Evolutionary conservation across 2,329 filamentous ascomycete species (phyloP).

Genomic region (Lachnellula suecica): DNA sequence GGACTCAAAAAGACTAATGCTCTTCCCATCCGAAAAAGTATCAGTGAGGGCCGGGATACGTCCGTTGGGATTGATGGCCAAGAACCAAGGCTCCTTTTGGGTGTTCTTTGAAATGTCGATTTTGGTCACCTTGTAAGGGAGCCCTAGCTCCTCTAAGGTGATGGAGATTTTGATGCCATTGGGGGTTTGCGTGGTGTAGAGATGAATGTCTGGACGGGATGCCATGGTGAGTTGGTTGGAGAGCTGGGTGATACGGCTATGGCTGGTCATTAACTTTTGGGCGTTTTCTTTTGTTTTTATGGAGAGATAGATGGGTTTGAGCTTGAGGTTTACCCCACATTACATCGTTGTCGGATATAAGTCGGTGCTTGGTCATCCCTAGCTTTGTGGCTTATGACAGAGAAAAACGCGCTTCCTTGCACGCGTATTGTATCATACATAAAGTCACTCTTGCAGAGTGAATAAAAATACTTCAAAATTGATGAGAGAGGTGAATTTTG

Average conservation of each 20-base stretch:
- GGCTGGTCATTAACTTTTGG: conserved; percentile 15
- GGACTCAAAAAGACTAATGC: conserved; percentile 78
- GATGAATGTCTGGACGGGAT: conserved; percentile 31
- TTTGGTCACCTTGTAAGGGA: conserved; percentile 74
- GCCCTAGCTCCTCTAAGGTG: conserved; percentile 77
- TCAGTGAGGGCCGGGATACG: conserved; percentile 88
- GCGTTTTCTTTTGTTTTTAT: too few relatives aligned
- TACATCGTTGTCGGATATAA: too few relatives aligned
- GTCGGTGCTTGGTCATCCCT: too few relatives aligned
- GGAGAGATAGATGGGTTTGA: too few relatives aligned
- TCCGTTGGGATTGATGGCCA: conserved; percentile 90
- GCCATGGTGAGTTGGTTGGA: conserved; percentile 40
- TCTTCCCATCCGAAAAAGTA: conserved; percentile 69
- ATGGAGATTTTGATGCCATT: conserved; percentile 92
- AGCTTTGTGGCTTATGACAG: too few relatives aligned
- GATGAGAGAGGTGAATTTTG: too few relatives aligned
- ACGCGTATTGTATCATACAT: too few relatives aligned
- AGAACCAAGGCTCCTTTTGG: conserved; percentile 87
- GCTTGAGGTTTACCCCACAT: not conserved
- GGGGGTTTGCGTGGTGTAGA: conserved; percentile 71
- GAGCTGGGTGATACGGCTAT: conserved; percentile 23
- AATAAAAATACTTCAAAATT: too few relatives aligned
- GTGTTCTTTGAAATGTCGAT: conserved; percentile 72
- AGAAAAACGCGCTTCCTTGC: too few relatives aligned
- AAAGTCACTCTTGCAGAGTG: too few relatives aligned